These are phyloP conservation scores for Auriscalpium orientale DNA, from an alignment of 768 basidiomycete genomes.

Conservation along the genomic window DNA sequence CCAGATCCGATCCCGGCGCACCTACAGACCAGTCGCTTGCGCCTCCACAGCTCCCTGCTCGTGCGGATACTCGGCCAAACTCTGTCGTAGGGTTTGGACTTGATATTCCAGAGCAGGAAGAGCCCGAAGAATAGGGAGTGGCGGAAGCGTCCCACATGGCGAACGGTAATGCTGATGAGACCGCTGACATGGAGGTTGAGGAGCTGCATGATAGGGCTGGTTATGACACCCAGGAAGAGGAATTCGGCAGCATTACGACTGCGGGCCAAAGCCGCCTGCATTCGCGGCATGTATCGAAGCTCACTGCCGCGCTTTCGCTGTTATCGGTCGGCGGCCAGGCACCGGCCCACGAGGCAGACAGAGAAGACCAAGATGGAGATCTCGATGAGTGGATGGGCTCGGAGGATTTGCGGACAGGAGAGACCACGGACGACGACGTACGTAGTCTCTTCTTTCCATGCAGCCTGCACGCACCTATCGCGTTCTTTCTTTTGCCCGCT, in stretches of 20 bases:
- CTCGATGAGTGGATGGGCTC: slow-evolving; percentile 79
- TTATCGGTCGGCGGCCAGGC: slow-evolving; percentile 46
- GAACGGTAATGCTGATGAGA: slow-evolving; percentile 6
- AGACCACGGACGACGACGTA: slow-evolving; percentile 67
- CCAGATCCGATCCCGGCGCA: slow-evolving; percentile 52
- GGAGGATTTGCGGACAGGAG: slow-evolving; percentile 52
- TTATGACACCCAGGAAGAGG: slow-evolving; percentile 25
- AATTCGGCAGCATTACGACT: slow-evolving; percentile 37
- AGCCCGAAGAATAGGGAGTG: slow-evolving; percentile 44
- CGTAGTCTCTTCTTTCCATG: slow-evolving; percentile 16
- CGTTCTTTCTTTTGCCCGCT: background rate
- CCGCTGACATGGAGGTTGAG: slow-evolving; percentile 17
- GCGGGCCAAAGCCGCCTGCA: slow-evolving; percentile 46
- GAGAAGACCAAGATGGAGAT: slow-evolving; percentile 22
- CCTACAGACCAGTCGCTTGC: slow-evolving; percentile 38
- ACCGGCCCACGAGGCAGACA: slow-evolving; percentile 22
- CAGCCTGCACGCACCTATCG: slow-evolving; percentile 8
- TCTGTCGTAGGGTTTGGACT: slow-evolving; percentile 76
- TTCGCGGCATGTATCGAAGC: slow-evolving; percentile 60
- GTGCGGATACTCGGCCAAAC: slow-evolving; percentile 55
- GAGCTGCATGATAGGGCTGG: slow-evolving; percentile 19
- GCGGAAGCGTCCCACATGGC: slow-evolving; percentile 10
- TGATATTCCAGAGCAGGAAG: slow-evolving; percentile 71
- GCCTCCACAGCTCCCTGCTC: slow-evolving; percentile 32
- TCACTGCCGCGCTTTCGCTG: slow-evolving; percentile 63